Base-by-base conservation (phyloP, 345 rosid species). In the Linum trigynum region DNA sequence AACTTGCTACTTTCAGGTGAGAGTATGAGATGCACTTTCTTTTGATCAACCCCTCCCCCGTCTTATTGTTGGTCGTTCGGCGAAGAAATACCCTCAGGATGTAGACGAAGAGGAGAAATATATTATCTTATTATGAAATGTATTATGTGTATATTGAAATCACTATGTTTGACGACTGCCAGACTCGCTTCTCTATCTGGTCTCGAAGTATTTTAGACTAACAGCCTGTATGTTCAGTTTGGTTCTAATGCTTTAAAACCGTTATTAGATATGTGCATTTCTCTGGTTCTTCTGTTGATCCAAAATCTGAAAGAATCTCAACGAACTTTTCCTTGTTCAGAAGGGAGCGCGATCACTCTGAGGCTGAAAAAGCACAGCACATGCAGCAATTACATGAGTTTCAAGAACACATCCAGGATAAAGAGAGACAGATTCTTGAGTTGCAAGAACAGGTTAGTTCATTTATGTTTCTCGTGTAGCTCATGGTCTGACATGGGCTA, bases 281-380 rank as follows among this genome's bases (percentile, higher is more conserved):
- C 9, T 48, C 1, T 48, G 53, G 15, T 23, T 23, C 32, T 23
- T 23, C 32, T 23, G 32, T 23, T 48, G 14, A 48, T 9, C 14
- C 14, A 10, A 48, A 48, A 7, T 0, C n/a, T 38, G 45, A 62
- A 55, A 17, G 65, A 61, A 65, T 65, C 67, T 39, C 53, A 40
- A 64, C 55, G 64, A 39, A 32, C 56, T 73, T 8, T 67, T 45
- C 35, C 45, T 59, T 41, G 50, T 80, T 77, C 91, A 94, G 99
- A 79, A 87, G 95, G 74, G 97, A 94, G 79, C 97, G 87, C 77
- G 99, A 94, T 81, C 99, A 88, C 75, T 84, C 95, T 64, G 99
- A 90, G 70, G 95, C 91, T 76, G 99, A 94, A 79, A 85, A 91
- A 78, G 79, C 83, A 37, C 97, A 90, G 57, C 95, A 83, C 61